phyloP scores from a whole-genome alignment of 306 rosid genomes.

The Erythrophleum fordii region DNA sequence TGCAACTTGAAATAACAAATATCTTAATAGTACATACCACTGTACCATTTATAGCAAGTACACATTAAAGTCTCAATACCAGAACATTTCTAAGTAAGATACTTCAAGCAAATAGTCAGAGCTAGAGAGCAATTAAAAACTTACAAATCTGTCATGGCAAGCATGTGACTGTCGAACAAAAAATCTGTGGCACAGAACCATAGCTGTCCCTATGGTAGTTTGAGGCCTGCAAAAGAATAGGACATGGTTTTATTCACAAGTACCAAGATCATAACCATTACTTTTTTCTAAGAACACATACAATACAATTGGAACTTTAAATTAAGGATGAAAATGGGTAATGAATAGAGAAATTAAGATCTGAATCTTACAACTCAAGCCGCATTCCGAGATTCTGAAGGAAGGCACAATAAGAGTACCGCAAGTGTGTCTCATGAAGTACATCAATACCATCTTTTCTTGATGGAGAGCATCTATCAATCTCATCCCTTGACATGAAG shows the following conservation, averaged over 20 bases:
- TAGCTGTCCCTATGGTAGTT: constrained; percentile 92
- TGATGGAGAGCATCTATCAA: constrained; percentile 93
- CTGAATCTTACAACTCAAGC: constrained; percentile 80
- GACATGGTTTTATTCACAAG: constrained; percentile 8
- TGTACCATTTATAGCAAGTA: constrained; percentile 8
- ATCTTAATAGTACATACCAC: not conserved
- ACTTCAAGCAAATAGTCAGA: constrained; percentile 6
- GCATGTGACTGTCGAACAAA: constrained; percentile 93
- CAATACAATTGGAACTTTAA: not conserved
- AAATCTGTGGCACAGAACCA: constrained; percentile 98
- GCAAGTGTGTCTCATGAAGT: constrained; percentile 82
- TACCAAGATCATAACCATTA: not conserved
- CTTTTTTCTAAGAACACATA: not conserved
- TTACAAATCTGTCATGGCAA: constrained; percentile 95
- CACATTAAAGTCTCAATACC: not conserved
- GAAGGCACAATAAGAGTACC: constrained; percentile 91
- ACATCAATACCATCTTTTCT: constrained; percentile 94
- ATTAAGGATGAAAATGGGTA: not conserved
- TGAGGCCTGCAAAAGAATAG: constrained; percentile 79
- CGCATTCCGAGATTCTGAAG: constrained; percentile 90
- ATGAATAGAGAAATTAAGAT: not conserved
- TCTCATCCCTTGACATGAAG: constrained; percentile 93
- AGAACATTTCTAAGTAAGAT: constrained; percentile 31
- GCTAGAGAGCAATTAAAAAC: constrained; percentile 41
- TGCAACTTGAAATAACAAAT: constrained; percentile 17